Evolutionary conservation across 352 stramenopile species (phyloP).

Genomic region (Globisporangium takayamanum): DNA sequence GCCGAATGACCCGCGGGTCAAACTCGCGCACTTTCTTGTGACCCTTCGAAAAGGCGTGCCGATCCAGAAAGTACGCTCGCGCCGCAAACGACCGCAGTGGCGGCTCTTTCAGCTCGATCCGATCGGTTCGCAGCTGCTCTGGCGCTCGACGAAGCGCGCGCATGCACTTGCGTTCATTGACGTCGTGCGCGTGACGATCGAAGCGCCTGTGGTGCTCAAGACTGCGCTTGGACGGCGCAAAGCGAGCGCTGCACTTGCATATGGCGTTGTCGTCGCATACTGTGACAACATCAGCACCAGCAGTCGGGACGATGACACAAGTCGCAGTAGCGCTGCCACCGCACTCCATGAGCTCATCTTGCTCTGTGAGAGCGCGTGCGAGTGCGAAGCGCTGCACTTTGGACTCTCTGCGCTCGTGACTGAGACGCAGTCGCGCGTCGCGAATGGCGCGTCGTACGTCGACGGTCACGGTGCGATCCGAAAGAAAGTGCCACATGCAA

Average conservation of each 20-base stretch:
- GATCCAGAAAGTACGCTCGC: no score
- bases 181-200: slow-evolving; percentile 28
- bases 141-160: no score
- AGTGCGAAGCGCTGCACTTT: slow-evolving; percentile 51
- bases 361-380: slow-evolving; percentile 51
- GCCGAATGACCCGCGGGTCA: no score
- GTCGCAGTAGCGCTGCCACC: no score
- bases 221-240: slow-evolving; percentile 19
- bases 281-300: no score
- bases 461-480: slow-evolving; percentile 59
- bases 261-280: no score
- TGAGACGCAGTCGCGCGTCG: slow-evolving; percentile 32
- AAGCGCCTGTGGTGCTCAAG: slow-evolving; percentile 41
- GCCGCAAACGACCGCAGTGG: no score
- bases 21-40: no score
- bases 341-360: slow-evolving; percentile 26
- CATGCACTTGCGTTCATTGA: slow-evolving; percentile 25
- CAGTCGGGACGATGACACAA: no score
- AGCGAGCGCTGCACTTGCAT: slow-evolving; percentile 5
- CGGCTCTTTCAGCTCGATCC: no score
- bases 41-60: no score
- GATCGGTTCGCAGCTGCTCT: no score
- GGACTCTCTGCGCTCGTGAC: slow-evolving; percentile 39
- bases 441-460: slow-evolving; percentile 45
- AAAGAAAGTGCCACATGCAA: slow-evolving; percentile 40